These are phyloP conservation scores for Sapria himalayana DNA, from an alignment of 345 rosid species.

Conservation along the genomic window DNA sequence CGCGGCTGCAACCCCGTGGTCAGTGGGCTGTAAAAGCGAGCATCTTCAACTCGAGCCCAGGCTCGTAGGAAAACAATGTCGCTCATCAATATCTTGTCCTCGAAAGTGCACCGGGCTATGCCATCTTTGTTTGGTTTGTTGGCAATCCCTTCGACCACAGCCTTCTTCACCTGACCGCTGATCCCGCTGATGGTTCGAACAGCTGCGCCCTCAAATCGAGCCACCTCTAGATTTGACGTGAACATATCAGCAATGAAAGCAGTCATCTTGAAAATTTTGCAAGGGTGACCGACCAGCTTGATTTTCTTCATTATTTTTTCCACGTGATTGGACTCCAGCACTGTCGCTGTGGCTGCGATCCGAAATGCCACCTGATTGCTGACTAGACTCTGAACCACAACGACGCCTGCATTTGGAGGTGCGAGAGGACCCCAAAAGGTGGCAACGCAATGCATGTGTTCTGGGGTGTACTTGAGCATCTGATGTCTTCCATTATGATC, in stretches of 20 bases:
- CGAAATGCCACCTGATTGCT: slow-evolving; percentile 80
- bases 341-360: slow-evolving; percentile 60
- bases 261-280: slow-evolving; percentile 75
- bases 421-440: slow-evolving; percentile 97
- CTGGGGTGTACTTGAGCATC: slow-evolving; percentile 92
- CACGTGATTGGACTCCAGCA: slow-evolving; percentile 72
- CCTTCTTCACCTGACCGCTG: slow-evolving; percentile 89
- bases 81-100: slow-evolving; percentile 78
- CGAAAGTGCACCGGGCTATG: slow-evolving; percentile 87
- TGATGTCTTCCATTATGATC: slow-evolving; percentile 74
- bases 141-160: slow-evolving; percentile 59
- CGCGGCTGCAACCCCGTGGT: slow-evolving; percentile 86
- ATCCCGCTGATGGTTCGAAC: slow-evolving; percentile 83
- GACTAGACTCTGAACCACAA: slow-evolving; percentile 67
- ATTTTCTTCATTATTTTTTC: slow-evolving; percentile 56
- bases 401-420: slow-evolving; percentile 73
- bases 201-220: slow-evolving; percentile 72
- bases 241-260: slow-evolving; percentile 80
- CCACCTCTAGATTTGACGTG: slow-evolving; percentile 88
- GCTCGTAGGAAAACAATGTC: slow-evolving; percentile 75
- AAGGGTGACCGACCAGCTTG: slow-evolving; percentile 77
- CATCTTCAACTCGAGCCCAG: slow-evolving; percentile 66
- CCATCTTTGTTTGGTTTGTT: slow-evolving; percentile 58
- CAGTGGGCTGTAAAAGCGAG: slow-evolving; percentile 54
- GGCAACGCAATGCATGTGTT: slow-evolving; percentile 90